phyloP scores from a whole-genome alignment of 192 early-diverging fungal species.

The Podila clonocystis region DNA sequence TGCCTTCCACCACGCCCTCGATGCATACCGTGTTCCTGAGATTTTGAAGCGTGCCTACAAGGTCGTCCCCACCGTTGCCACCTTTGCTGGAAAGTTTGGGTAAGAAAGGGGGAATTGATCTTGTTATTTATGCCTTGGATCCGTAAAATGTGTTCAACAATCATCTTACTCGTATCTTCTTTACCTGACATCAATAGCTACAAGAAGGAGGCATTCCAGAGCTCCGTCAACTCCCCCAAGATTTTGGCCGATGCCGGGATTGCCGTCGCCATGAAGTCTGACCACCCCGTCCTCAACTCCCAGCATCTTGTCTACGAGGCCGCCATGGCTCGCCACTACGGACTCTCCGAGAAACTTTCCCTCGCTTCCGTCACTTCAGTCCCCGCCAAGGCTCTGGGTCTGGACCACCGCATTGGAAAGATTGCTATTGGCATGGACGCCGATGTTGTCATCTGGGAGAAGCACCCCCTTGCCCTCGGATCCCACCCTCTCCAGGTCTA shows the following conservation, averaged over 20 bases:
- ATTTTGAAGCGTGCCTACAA: conserved; percentile 65
- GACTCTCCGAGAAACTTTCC: conserved; percentile 65
- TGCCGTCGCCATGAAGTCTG: conserved; percentile 77
- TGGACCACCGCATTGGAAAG: conserved; percentile 72
- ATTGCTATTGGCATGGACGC: conserved; percentile 78
- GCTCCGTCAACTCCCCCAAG: conserved; percentile 65
- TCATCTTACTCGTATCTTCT: not conserved
- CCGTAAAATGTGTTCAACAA: too few species aligned
- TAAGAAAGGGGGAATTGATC: not conserved
- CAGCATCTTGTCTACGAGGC: conserved; percentile 83
- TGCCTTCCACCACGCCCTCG: conserved; percentile 83
- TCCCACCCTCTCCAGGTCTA: conserved; percentile 80
- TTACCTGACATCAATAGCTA: conserved; percentile 43
- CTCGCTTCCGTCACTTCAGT: conserved; percentile 75
- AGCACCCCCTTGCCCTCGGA: conserved; percentile 71
- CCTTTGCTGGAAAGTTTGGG: conserved; percentile 73
- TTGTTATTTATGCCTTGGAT: not conserved
- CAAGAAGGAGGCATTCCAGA: conserved; percentile 82
- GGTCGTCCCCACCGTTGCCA: conserved; percentile 73
- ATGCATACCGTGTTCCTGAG: conserved; percentile 75
- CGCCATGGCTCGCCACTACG: conserved; percentile 77
- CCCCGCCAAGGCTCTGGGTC: conserved; percentile 74
- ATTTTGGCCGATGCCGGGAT: conserved; percentile 75
- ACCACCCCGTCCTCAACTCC: conserved; percentile 82
- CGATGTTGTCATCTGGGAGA: conserved; percentile 84